Percentiles rank a stretch among this genome's conserved stretches.
Conservation (phyloP, 208 protist genomes). For the Entamoeba invadens region DNA sequence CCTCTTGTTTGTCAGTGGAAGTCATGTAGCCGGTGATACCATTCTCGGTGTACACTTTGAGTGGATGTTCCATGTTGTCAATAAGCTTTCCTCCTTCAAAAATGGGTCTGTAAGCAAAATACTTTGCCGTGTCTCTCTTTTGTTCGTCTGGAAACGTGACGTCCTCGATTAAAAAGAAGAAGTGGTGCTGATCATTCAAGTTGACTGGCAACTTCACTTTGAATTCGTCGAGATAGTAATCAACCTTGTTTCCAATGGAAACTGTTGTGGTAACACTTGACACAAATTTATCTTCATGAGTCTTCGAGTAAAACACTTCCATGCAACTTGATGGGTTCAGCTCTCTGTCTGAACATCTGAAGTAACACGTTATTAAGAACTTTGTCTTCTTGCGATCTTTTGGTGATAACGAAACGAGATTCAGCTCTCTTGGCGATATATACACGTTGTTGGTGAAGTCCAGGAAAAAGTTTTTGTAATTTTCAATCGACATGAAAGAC, state of each 20-base stretch:
- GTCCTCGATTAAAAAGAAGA: not conserved
- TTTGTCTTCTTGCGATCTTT: not conserved
- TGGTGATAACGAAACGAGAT: not conserved
- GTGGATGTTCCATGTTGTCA: not conserved
- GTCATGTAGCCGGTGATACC: not conserved
- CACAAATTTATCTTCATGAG: not conserved
- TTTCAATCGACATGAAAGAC: not conserved
- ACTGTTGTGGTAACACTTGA: not conserved
- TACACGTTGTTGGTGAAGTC: not conserved
- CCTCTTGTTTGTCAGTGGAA: not conserved
- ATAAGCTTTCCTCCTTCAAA: not conserved
- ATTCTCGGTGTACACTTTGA: not conserved
- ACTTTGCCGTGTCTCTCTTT: not conserved
- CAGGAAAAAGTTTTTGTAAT: not conserved
- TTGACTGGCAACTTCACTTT: not conserved
- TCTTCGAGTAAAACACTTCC: not conserved
- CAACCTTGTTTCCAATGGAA: not conserved
- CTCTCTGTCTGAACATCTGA: not conserved
- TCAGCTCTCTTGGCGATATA: not conserved
- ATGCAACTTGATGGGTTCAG: not conserved
- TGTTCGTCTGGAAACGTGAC: not conserved
- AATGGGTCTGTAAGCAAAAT: not conserved
- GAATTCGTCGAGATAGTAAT: not conserved
- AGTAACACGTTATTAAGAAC: not conserved
- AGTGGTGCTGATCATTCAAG: not conserved